Base-by-base conservation (phyloP, 1,284 basidiomycete species). In the Trichosporon inkin region DNA sequence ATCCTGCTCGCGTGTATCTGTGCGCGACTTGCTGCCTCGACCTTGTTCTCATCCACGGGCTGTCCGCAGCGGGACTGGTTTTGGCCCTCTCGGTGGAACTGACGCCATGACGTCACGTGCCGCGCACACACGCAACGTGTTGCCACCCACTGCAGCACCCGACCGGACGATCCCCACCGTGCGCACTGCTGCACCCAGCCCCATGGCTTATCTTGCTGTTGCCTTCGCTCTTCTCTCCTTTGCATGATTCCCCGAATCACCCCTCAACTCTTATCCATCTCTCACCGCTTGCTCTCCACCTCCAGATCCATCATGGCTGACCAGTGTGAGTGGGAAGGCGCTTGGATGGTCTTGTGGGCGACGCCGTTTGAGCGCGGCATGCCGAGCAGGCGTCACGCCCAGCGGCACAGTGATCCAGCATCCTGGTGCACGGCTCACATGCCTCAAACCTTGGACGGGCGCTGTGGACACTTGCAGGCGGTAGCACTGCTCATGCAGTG, bases 21-120 rank as follows among this genome's bases (percentile, higher is more conserved):
- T 8, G 28, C 28, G 28, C 28, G 8, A 5, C 28, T 32, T 32
- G 28, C 28, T 32, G 8, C 28, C 28, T n/a, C n/a, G n/a, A n/a
- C n/a, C n/a, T n/a, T n/a, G n/a, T n/a, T n/a, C n/a, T n/a, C n/a
- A n/a, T n/a, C n/a, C n/a, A n/a, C n/a, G 36, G 5, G 36, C 36
- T 38, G 5, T 38, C 11, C 16, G 6, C 36, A 28, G 44, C 44
- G 44, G 24, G 44, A 49, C 44, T 49, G 44, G 28, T 49, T 49
- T 49, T 49, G 44, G 44, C 11, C 28, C 28, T 32, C 8, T 4
- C 28, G 28, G 4, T 4, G 5, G 8, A 32, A 8, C 28, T 8
- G 8, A 22, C 24, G 24, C 22, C 44, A 17, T 49, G 44, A 49
- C 44, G 44, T 49, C 44, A 49, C 44, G 44, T 49, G 44, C 44